Base-by-base conservation (phyloP, 305 asterid genomes). In the Fraxinus sp. region DNA sequence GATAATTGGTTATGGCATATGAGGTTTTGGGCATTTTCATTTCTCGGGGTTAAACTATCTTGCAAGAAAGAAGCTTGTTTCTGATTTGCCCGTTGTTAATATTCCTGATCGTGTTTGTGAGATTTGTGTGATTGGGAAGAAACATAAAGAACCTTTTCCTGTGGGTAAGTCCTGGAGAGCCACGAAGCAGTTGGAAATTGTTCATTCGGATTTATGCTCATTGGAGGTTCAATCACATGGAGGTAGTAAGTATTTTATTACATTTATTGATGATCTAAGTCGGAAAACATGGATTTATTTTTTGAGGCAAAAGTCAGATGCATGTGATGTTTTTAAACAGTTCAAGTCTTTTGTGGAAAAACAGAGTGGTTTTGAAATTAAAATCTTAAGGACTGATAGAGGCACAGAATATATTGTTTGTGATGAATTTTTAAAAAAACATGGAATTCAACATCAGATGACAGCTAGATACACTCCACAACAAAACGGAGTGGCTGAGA, bases 1-100 rank as follows among this genome's bases (percentile, higher is more conserved):
- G 55, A 37, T 37, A 68, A 66, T 79, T 79, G 77, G 28, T 24
- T 79, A 5, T 79, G 68, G 46, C 82, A 79, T 24, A 66, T 39
- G 68, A 1, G 64, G 11, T 68, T 66, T 79, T 22, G 68, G 44
- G 14, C 78, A 68, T 44, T 44, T 79, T 2, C 11, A 70, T 44
- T 79, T 79, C 22, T 35, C 39, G 39, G 39, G 39, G 39, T 35
- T 35, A 35, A 35, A 35, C 39, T 35, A 35, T 35, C 39, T 66
- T 2, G 44, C 76, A 20, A 79, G 32, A 7, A 79, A 36, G 8
- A 55, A 55, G 22, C 18, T 68, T 26, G 62, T 64, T 68, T 16
- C 5, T 44, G 72, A 28, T 71, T 24, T 74, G 26, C 79, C 79
- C 4, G 14, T 36, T 74, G 18, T 73, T 36, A 7, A 70, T n/a